Conservation (phyloP, 495 filamentous ascomycete genomes). For the Ramalina intermedia region DNA sequence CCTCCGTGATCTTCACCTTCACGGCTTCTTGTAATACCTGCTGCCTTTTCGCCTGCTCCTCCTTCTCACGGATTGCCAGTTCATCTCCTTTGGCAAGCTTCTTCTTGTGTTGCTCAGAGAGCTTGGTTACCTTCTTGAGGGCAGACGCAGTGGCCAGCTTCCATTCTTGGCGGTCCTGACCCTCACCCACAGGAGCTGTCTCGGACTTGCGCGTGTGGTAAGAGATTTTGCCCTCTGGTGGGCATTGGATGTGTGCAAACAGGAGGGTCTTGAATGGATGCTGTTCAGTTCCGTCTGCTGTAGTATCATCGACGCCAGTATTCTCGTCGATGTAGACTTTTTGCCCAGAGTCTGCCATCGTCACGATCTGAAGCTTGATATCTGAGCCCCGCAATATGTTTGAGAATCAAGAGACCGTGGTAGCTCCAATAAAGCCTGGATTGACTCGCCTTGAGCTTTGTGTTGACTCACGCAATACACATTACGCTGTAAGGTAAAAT, state of each 20-base stretch:
- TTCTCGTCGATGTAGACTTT: slow-evolving; percentile 68
- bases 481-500: too few relatives aligned
- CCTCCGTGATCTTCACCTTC: slow-evolving; percentile 71
- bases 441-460: too few relatives aligned
- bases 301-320: slow-evolving; percentile 53
- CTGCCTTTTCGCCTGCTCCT: slow-evolving; percentile 54
- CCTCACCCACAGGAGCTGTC: slow-evolving; percentile 47
- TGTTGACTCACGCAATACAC: too few relatives aligned
- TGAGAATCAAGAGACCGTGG: too few relatives aligned
- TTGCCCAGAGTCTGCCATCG: slow-evolving; percentile 19
- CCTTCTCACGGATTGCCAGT: slow-evolving; percentile 51
- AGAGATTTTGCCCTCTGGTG: slow-evolving; percentile 37
- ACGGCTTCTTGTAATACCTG: slow-evolving; percentile 70
- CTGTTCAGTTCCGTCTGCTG: slow-evolving; percentile 50
- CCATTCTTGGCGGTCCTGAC: slow-evolving; percentile 52
- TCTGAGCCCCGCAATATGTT: too few relatives aligned
- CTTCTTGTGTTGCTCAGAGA: slow-evolving; percentile 59
- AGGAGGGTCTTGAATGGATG: slow-evolving; percentile 69
- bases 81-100: slow-evolving; percentile 59
- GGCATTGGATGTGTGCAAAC: slow-evolving; percentile 60
- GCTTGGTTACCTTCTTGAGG: slow-evolving; percentile 65
- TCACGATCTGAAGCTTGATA: background rate
- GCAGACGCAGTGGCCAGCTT: slow-evolving; percentile 72
- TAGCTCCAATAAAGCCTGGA: too few relatives aligned
- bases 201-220: slow-evolving; percentile 58